These are phyloP conservation scores for Paracoccidioides brasiliensis DNA, from an alignment of 2,329 filamentous ascomycete genomes.

Conservation along the genomic window DNA sequence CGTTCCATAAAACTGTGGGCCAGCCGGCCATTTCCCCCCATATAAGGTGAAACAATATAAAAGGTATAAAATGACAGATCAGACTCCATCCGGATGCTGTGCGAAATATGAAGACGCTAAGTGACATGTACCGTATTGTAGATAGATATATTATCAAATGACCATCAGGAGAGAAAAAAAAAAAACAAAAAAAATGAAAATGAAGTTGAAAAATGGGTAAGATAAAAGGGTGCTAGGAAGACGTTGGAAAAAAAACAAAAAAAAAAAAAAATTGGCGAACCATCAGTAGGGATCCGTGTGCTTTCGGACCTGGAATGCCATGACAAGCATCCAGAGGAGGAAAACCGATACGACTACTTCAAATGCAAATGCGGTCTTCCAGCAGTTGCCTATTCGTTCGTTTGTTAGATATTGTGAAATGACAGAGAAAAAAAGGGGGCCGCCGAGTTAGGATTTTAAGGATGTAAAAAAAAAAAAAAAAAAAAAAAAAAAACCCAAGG, in stretches of 20 bases:
- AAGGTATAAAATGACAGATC: neutral
- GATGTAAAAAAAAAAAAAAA: neutral
- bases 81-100: neutral
- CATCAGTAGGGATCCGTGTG: neutral
- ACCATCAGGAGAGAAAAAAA: neutral
- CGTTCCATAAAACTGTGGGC: neutral
- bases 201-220: neutral
- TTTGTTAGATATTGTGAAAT: constrained; percentile 9
- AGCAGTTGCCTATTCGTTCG: constrained; percentile 39
- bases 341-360: constrained; percentile 52
- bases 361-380: constrained; percentile 51
- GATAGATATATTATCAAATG: neutral
- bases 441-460: too few species aligned
- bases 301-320: constrained; percentile 43
- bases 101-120: neutral
- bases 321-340: constrained; percentile 53
- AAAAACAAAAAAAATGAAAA: neutral
- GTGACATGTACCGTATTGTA: neutral
- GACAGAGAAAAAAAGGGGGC: neutral
- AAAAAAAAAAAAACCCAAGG: neutral
- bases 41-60: neutral
- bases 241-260: neutral
- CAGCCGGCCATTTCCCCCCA: neutral
- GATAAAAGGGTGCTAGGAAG: neutral
- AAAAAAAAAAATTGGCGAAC: too few species aligned